These are phyloP conservation scores for Leccinum rimulosum DNA, from an alignment of 768 basidiomycete genomes.

Conservation along the genomic window DNA sequence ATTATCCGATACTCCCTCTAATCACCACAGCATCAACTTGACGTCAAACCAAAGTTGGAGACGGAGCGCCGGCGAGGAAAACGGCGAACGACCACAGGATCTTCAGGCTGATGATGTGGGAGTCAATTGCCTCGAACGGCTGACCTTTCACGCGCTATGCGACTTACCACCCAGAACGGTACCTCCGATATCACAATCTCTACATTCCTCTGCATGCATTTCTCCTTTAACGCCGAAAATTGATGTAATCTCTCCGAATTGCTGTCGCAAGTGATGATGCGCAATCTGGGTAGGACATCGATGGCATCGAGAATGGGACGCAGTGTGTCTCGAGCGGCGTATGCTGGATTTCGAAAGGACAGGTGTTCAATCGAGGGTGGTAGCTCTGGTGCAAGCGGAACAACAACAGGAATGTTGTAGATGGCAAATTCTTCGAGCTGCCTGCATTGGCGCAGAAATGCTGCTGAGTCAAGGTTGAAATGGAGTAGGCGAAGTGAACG, in stretches of 20 bases:
- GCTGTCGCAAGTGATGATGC: conserved; percentile 36
- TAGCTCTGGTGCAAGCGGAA: conserved; percentile 32
- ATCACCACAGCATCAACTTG: conserved; percentile 6
- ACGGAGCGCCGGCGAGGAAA: conserved; percentile 38
- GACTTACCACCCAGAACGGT: conserved; percentile 39
- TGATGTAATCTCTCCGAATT: conserved; percentile 18
- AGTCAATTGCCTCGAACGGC: background rate
- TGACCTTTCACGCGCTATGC: background rate
- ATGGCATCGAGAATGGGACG: conserved; percentile 32
- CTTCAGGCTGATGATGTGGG: conserved; percentile 31
- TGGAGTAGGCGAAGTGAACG: conserved; percentile 43
- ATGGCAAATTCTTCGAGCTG: conserved; percentile 41
- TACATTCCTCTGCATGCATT: conserved; percentile 32
- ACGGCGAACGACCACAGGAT: conserved; percentile 30
- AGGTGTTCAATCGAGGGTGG: conserved; percentile 42
- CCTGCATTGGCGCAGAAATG: conserved; percentile 36
- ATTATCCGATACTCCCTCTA: background rate
- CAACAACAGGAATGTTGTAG: conserved; percentile 34
- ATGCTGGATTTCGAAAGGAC: conserved; percentile 32
- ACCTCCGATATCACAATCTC: conserved; percentile 27
- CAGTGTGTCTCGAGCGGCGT: conserved; percentile 24
- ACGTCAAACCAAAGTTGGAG: conserved; percentile 38
- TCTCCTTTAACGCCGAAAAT: conserved; percentile 24
- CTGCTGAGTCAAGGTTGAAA: conserved; percentile 31
- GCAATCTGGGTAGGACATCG: conserved; percentile 33